Evolutionary conservation across 768 basidiomycete species (phyloP), one percentile per base, ranked within the genome.

Genomic region (Phanerodontia chrysosporium): DNA sequence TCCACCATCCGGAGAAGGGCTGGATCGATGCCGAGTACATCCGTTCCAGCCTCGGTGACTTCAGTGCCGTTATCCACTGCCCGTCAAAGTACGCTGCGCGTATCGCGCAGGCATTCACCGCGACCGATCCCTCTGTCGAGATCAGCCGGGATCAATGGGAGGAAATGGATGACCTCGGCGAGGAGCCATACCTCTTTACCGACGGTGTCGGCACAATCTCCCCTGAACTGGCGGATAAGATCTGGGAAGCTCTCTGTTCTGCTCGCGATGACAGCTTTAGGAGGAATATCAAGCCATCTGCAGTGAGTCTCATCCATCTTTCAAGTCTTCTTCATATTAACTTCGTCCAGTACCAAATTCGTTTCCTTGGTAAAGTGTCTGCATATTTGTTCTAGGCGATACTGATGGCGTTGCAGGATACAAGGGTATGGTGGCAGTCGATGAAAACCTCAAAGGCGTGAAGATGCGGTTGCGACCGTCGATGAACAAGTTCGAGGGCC

Each of bases 11-110:
- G 3, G 67, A 68, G 9, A 74, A 73, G 30, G 80, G 78, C 0
- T 52, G 51, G 36, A 76, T 93, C 27, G 79, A 78, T 10, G 81
- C 88, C 0, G 74, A 80, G 42, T 71, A 60, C 12, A 91, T 95
- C 58, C 80, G 92, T 18, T 62, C 74, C 12, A 73, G 77, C 1
- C 75, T 93, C 12, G 92, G 92, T 3, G 78, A 90, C 64, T 95
- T 94, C 67, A 70, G 75, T 8, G 78, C 76, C 13, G 64, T 72
- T 7, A 62, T 68, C 30, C 67, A 58, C 21, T 63, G 57, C 27
- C 92, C 92, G 2, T 91, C 92, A 6, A 90, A 89, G 70, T 90
- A 83, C 64, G 92, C 90, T 6, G 92, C 92, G 14, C 82, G 92
- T 21, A 74, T 94, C 58, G 86, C 89, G 7, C 92, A 92, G 72